These are phyloP conservation scores for Clarkia xantiana DNA, from an alignment of 345 rosid species.

Conservation along the genomic window DNA sequence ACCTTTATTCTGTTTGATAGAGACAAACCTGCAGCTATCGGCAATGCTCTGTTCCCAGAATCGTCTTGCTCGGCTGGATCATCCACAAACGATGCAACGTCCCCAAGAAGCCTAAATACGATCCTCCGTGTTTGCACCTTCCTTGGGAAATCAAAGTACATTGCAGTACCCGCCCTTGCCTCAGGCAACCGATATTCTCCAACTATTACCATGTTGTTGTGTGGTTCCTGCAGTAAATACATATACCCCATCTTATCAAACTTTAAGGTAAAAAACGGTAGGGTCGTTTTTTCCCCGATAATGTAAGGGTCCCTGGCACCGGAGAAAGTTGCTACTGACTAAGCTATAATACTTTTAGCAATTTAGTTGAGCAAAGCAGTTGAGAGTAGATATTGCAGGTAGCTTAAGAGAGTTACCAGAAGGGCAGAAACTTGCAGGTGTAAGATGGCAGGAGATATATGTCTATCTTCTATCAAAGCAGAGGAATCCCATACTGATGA, in stretches of 20 bases:
- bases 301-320: no score
- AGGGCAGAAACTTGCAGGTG: constrained; percentile 70
- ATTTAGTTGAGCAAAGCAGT: neutral
- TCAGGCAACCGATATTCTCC: constrained; percentile 81
- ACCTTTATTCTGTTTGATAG: constrained; percentile 3
- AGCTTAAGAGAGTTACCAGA: constrained; percentile 37
- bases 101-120: constrained; percentile 58
- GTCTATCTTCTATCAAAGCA: constrained; percentile 60
- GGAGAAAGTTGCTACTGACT: no score
- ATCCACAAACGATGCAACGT: constrained; percentile 28
- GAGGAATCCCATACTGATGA: constrained; percentile 44
- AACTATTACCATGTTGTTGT: constrained; percentile 57
- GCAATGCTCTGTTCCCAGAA: neutral
- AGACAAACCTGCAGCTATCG: constrained; percentile 4
- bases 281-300: no score
- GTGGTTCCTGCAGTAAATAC: constrained; percentile 13
- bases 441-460: constrained; percentile 65
- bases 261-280: no score
- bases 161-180: constrained; percentile 49
- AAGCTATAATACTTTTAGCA: neutral
- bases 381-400: no score
- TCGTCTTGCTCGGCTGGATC: constrained; percentile 6
- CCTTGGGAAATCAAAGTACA: constrained; percentile 82
- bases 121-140: constrained; percentile 46
- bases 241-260: no score